Conservation (phyloP, 495 filamentous ascomycete genomes). For the Trichocladium uniseriatum region DNA sequence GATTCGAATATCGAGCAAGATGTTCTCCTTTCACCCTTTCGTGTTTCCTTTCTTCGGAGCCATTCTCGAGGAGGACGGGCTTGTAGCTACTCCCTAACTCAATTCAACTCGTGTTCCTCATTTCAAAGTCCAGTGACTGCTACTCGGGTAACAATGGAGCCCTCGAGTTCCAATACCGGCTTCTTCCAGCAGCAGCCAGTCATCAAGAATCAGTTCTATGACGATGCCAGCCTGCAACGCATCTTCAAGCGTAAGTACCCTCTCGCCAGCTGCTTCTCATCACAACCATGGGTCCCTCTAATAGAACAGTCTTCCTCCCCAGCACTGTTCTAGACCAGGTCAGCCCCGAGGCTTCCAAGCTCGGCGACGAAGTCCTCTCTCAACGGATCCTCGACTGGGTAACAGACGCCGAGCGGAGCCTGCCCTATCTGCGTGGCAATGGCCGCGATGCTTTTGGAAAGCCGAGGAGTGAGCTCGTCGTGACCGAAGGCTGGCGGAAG, state of each 20-base stretch:
- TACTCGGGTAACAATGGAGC: conserved; percentile 22
- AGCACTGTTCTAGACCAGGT: conserved; percentile 25
- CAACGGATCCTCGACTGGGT: conserved; percentile 41
- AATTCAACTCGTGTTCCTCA: no score
- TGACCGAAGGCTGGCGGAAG: conserved; percentile 48
- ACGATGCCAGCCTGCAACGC: conserved; percentile 38
- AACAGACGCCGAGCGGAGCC: conserved; percentile 50
- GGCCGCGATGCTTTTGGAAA: conserved; percentile 44
- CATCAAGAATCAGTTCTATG: conserved; percentile 40
- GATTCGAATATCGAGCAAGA: no score
- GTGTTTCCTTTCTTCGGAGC: no score
- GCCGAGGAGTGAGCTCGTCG: conserved; percentile 39
- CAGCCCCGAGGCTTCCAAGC: conserved; percentile 28
- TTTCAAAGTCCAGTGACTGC: neutral
- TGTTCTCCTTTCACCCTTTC: no score
- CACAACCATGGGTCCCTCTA: no score
- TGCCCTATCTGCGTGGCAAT: conserved; percentile 42
- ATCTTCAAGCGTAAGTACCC: conserved; percentile 30
- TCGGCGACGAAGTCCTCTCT: conserved; percentile 40
- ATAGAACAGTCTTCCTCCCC: conserved; percentile 40
- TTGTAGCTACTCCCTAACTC: no score
- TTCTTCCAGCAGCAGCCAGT: conserved; percentile 41
- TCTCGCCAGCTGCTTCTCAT: neutral
- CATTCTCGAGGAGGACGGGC: no score
- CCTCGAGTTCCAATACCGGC: conserved; percentile 39